Evolutionary conservation across 2,329 filamentous ascomycete genomes (phyloP).

Genomic region (Diaporthe australafricana): DNA sequence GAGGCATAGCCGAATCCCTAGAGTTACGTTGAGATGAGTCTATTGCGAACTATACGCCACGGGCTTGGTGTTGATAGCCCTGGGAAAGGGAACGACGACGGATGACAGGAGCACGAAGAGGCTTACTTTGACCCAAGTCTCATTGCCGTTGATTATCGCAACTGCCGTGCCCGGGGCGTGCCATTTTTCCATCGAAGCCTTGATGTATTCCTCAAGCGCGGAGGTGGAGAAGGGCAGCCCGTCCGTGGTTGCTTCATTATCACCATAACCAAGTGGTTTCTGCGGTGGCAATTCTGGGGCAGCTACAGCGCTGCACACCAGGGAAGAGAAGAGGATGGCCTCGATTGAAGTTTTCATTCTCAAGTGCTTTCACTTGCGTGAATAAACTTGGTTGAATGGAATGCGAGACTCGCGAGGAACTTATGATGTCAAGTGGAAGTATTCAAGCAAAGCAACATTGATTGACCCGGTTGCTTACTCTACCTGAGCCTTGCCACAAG

Average conservation of each 20-base stretch:
- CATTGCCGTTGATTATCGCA: constrained; percentile 58
- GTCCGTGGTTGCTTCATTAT: background rate
- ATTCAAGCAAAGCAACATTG: background rate
- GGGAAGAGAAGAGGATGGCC: background rate
- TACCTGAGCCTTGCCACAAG: background rate
- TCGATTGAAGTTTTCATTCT: background rate
- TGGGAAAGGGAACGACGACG: no score
- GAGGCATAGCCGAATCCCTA: constrained; percentile 53
- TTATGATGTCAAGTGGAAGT: background rate
- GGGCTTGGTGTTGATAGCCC: background rate
- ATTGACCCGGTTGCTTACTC: background rate
- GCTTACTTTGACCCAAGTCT: constrained; percentile 53
- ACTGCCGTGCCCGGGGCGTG: constrained; percentile 62
- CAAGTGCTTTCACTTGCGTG: no score
- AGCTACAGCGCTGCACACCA: background rate
- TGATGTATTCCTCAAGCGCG: constrained; percentile 37
- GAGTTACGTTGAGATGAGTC: constrained; percentile 38
- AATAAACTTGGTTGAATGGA: accelerated
- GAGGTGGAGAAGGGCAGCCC: background rate
- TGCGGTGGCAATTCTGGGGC: background rate
- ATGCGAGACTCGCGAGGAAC: background rate
- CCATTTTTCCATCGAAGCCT: constrained; percentile 51
- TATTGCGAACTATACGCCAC: background rate
- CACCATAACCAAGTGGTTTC: background rate
- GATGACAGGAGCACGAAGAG: no score